A percentile compares a stretch with the other conserved stretches of the same genome.
Evolutionary conservation across 2,329 filamentous ascomycete species (phyloP).

Genomic region (Curvularia hawaiiensis): DNA sequence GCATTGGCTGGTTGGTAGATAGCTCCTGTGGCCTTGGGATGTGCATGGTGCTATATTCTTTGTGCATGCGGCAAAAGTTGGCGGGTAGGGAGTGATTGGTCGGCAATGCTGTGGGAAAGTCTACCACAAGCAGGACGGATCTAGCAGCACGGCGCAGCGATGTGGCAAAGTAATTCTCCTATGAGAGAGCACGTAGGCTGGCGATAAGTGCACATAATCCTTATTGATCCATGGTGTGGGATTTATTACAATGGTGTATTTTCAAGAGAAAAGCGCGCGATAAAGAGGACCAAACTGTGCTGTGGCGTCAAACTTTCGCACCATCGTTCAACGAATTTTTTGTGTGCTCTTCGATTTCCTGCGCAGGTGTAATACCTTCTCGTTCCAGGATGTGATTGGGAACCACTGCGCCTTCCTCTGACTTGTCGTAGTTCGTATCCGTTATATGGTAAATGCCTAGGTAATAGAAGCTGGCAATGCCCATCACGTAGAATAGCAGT

Average conservation of each 20-base stretch:
- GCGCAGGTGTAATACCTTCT: slow-evolving; percentile 24
- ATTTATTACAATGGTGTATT: neutral
- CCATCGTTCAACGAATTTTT: neutral
- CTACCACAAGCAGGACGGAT: neutral
- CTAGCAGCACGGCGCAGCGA: neutral
- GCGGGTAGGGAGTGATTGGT: neutral
- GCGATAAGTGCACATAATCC: neutral
- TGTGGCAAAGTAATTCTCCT: neutral
- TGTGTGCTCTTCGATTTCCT: slow-evolving; percentile 13
- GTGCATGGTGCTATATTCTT: slow-evolving; percentile 6
- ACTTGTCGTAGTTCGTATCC: slow-evolving; percentile 38
- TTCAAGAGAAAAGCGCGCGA: neutral
- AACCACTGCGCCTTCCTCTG: slow-evolving; percentile 32
- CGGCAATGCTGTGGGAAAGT: neutral
- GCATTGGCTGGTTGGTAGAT: neutral
- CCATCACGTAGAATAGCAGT: slow-evolving; percentile 36
- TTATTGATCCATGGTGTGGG: neutral
- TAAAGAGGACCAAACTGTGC: neutral
- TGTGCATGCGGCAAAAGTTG: neutral
- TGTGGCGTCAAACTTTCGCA: neutral
- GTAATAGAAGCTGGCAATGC: slow-evolving; percentile 35
- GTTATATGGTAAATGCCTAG: slow-evolving; percentile 36
- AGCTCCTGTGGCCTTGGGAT: neutral
- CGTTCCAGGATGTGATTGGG: slow-evolving; percentile 37
- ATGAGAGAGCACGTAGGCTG: neutral